Conservation (phyloP, 1,139 yeast species). For the Candida frijolesensis region DNA sequence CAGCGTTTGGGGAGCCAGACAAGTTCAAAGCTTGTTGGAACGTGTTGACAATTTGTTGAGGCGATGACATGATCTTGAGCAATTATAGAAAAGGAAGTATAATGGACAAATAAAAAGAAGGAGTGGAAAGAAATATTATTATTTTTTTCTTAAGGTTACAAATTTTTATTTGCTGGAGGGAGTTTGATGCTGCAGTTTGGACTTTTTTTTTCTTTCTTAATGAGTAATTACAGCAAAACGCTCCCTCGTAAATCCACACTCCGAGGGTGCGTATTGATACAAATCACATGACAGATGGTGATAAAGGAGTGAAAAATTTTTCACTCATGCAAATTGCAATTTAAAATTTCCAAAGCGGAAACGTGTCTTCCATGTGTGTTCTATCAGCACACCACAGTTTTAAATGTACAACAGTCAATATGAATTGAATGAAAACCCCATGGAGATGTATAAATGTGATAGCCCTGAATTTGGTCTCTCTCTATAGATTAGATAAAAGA, state of each 20-base stretch:
- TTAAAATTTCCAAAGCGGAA: background rate
- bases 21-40: constrained; percentile 59
- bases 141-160: background rate
- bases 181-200: background rate
- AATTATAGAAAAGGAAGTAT: background rate
- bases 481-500: constrained; percentile 1
- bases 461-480: background rate
- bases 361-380: background rate
- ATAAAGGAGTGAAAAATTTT: constrained; percentile 1
- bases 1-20: constrained; percentile 58
- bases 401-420: background rate
- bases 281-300: background rate
- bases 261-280: background rate
- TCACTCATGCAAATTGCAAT: background rate
- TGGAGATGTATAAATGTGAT: background rate
- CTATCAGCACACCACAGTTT: background rate
- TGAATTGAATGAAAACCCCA: background rate
- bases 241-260: background rate
- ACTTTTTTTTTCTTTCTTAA: background rate
- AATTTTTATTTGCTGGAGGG: background rate
- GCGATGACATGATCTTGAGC: constrained; percentile 53
- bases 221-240: background rate
- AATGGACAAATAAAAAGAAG: background rate
- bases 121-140: background rate
- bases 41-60: constrained; percentile 65